Base-by-base conservation (phyloP, 306 rosid species). In the Crotalaria pallida region DNA sequence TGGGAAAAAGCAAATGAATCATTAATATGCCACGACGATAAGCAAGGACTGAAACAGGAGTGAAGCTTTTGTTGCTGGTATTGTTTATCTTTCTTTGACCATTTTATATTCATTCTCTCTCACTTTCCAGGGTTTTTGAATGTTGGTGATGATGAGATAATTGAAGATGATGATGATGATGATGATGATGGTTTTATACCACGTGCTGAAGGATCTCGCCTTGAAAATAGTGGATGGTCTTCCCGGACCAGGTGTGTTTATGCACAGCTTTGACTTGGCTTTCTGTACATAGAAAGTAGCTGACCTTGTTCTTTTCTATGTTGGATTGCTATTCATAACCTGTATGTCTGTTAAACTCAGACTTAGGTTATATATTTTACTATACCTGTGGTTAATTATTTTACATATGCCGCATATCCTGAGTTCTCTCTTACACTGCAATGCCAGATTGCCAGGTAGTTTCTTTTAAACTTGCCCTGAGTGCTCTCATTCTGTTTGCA, bases 171-270 rank as follows among this genome's bases (percentile, higher is more conserved):
- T 0, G 96, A 85, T 60, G 92, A 88, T 31, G 36, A 31, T 27
- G 86, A 82, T 0, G 96, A 85, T 60, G 92, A 88, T 31, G 36
- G 6, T 56, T 71, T 44, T 78, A 45, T 73, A 47, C 84, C 84
- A 36, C 34, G 66, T 72, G 81, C 86, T 24, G 96, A 82, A 81
- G 99, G 92, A 58, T 55, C 88, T 41, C 73, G 82, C 71, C 79
- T 87, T 47, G 99, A 94, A 63, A 91, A 91, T 80, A 89, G 86
- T 47, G 99, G 99, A 78, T 95, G 99, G 99, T 95, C 99, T 79
- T 95, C 96, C 61, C 95, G 99, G 26, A 91, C 97, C 83, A 89
- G 99, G 99, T 87, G 15, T 70, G 87, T 75, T 72, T 77, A 53
- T 67, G 43, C 53, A 41, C 73, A 65, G 49, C 73, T 71, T 64